Base-by-base conservation (phyloP, 345 rosid species). In the Punica granatum region DNA sequence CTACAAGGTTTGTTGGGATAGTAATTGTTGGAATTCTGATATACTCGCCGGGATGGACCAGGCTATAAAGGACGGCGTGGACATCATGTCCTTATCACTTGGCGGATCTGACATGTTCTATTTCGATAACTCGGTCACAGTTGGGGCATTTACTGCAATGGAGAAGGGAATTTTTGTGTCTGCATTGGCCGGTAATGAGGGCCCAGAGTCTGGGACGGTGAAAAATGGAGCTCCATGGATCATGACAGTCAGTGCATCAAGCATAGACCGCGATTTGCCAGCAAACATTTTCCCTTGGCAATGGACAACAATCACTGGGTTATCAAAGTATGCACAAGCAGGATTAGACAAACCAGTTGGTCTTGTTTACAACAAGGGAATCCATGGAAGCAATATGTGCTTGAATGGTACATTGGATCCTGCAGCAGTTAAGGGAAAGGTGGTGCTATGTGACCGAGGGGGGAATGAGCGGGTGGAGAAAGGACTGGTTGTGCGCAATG, bases 141-240 rank as follows among this genome's bases (percentile, higher is more conserved):
- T 88, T 3, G 98, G 90, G 1, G 78, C 96, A 0, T 93, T 90
- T 66, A 54, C 89, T 0, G 96, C 97, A 0, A 79, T 82, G 85
- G 89, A 87, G 81, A 87, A 71, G 76, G 98, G 98, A 25, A 87
- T 93, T 28, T 79, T 89, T 44, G 96, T 93, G 31, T 81, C 92
- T 18, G 85, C 89, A 39, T 84, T 90, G 0, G 96, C 97, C 14
- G 98, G 98, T 0, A 93, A 93, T 65, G 72, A 81, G 44, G 98
- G 98, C 26, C 98, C 98, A 0, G 21, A 43, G 0, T 58, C 68
- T 64, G 81, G 82, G 25, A 70, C 92, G 0, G 74, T 93, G 31
- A 86, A 88, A 1, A 92, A 90, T 59, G 92, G 82, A 43, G 96
- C 98, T 7, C 98, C 98, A 0, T 92, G 98, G 98, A 85, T 90